Evolutionary conservation across 805 yeast genomes (phyloP).

Genomic region (Henningerozyma blattae): DNA sequence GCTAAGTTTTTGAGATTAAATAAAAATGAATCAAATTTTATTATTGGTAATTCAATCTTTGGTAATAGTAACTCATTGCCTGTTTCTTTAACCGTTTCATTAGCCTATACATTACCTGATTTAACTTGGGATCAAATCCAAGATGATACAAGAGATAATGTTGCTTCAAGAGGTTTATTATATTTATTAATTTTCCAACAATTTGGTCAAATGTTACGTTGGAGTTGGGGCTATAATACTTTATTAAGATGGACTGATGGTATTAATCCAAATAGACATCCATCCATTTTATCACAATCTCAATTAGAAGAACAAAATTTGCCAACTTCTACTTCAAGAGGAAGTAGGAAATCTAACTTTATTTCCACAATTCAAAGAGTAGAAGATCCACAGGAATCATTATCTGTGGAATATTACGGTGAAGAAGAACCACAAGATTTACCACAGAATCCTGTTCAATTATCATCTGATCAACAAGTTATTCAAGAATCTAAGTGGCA

Average conservation of each 20-base stretch:
- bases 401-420: background rate
- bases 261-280: too few relatives aligned
- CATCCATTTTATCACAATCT: background rate
- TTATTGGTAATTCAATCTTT: constrained; percentile 93
- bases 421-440: background rate
- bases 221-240: constrained; percentile 82
- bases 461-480: background rate
- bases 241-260: constrained; percentile 39
- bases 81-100: constrained; percentile 74
- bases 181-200: constrained; percentile 70
- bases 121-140: constrained; percentile 64
- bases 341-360: background rate
- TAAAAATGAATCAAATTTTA: constrained; percentile 73
- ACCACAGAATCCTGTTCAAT: constrained; percentile 1
- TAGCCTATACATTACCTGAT: constrained; percentile 65
- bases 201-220: constrained; percentile 68
- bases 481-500: background rate
- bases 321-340: constrained; percentile 10
- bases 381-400: background rate
- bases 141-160: constrained; percentile 53
- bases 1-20: constrained; percentile 46
- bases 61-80: constrained; percentile 94
- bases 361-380: background rate
- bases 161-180: constrained; percentile 68
- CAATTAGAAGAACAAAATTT: constrained; percentile 8